Conservation (phyloP, 345 rosid genomes). For the Hypericum perforatum region DNA sequence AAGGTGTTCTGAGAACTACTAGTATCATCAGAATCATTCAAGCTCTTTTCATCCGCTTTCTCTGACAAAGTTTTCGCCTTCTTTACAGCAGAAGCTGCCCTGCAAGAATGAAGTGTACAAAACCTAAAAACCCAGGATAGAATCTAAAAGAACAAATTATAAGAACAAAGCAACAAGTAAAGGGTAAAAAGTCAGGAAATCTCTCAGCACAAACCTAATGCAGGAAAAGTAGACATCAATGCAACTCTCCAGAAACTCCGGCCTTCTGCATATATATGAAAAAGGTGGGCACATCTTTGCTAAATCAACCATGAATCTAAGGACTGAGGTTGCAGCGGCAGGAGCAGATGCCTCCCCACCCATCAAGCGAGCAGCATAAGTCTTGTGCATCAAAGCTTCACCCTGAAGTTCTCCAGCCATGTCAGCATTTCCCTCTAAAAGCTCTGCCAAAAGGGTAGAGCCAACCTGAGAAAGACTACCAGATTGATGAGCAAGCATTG, state of each 20-base stretch:
- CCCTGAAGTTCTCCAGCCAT: constrained; percentile 98
- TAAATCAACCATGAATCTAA: constrained; percentile 98
- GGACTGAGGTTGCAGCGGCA: constrained; percentile 90
- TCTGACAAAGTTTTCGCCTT: constrained; percentile 70
- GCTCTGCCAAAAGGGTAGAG: constrained; percentile 87
- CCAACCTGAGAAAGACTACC: constrained; percentile 86
- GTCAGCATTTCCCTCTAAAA: constrained; percentile 80
- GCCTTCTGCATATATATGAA: constrained; percentile 84
- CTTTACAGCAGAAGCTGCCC: constrained; percentile 87
- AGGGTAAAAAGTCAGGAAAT: constrained; percentile 11
- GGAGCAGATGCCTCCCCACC: constrained; percentile 99
- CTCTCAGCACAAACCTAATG: constrained; percentile 56
- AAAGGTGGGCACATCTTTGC: constrained; percentile 95
- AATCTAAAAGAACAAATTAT: background rate
- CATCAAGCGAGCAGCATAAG: constrained; percentile 97
- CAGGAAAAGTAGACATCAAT: constrained; percentile 94
- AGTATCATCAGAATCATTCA: constrained; percentile 68
- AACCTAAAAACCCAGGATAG: no score
- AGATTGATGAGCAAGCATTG: constrained; percentile 81
- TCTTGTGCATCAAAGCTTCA: constrained; percentile 99
- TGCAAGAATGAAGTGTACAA: constrained; percentile 18
- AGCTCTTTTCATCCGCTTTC: constrained; percentile 65
- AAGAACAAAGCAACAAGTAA: background rate
- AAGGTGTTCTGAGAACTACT: constrained; percentile 68
- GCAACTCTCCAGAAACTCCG: constrained; percentile 88